Evolutionary conservation across 2,329 filamentous ascomycete genomes (phyloP).

Genomic region (Dendryphion nanum): DNA sequence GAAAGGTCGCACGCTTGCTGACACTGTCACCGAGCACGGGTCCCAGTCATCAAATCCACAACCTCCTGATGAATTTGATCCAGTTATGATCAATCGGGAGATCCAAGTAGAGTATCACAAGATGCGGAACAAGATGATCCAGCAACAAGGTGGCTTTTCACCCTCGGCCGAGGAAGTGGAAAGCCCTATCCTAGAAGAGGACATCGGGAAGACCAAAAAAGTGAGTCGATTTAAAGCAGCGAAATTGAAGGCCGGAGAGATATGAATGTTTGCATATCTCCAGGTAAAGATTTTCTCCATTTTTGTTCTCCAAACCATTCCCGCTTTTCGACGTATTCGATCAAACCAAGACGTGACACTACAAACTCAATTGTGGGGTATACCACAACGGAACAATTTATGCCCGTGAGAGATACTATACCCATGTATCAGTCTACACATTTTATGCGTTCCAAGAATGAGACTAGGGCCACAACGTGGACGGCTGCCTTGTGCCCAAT

Average conservation of each 20-base stretch:
- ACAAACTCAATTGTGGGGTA: too few species aligned
- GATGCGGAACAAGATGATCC: conserved; percentile 78
- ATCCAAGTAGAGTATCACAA: conserved; percentile 81
- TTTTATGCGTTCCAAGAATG: conserved; percentile 38
- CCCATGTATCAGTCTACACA: conserved; percentile 37
- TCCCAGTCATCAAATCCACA: conserved; percentile 33
- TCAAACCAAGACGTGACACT: too few species aligned
- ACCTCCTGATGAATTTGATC: conserved; percentile 58
- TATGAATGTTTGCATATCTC: conserved; percentile 14
- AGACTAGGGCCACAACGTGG: too few species aligned
- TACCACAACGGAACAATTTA: conserved; percentile 35
- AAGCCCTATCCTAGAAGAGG: conserved; percentile 65
- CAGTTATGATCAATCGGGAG: conserved; percentile 70
- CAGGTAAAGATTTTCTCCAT: too few species aligned
- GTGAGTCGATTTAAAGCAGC: conserved; percentile 75
- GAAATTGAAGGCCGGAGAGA: conserved; percentile 47
- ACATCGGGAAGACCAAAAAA: conserved; percentile 58
- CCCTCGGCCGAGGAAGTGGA: conserved; percentile 64
- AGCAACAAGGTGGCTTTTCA: conserved; percentile 78
- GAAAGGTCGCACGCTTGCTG: conserved; percentile 55
- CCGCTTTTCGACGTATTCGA: too few species aligned
- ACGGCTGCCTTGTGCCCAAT: too few species aligned
- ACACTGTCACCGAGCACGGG: conserved; percentile 56
- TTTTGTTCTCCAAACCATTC: too few species aligned
- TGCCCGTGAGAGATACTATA: conserved; percentile 38